Percentiles rank a stretch among this genome's conserved stretches.
phyloP scores from a whole-genome alignment of 2,329 filamentous ascomycete species.

The Fusarium sp. region DNA sequence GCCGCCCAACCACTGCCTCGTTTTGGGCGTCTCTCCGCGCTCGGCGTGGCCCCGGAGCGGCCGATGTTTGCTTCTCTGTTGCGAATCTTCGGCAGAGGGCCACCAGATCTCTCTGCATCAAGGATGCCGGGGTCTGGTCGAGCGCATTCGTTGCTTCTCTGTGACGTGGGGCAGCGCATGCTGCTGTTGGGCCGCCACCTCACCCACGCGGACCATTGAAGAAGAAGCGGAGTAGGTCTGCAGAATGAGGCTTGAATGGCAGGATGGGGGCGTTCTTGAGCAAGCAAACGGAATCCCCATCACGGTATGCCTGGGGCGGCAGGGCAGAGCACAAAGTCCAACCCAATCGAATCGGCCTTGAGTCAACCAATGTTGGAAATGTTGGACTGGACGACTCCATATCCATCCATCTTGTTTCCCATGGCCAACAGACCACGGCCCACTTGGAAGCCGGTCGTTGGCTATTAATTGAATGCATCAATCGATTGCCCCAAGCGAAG shows the following conservation, averaged over 20 bases:
- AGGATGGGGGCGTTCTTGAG: background rate
- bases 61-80: conserved; percentile 9
- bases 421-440: conserved; percentile 5
- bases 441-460: background rate
- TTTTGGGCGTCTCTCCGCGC: background rate
- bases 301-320: background rate
- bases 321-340: background rate
- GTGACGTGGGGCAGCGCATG: background rate
- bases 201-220: conserved; percentile 13
- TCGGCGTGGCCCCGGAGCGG: background rate
- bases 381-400: background rate
- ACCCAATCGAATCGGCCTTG: background rate
- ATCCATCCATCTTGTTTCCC: background rate
- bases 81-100: conserved; percentile 2
- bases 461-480: background rate
- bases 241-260: conserved; percentile 27
- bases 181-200: conserved; percentile 17
- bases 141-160: background rate
- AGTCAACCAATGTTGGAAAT: background rate
- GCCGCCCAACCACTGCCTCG: conserved; percentile 7
- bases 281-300: conserved; percentile 19
- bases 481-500: conserved; percentile 15
- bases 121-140: background rate
- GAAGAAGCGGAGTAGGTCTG: conserved; percentile 11
- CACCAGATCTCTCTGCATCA: conserved; percentile 10